Percentiles rank a stretch among this genome's conserved stretches.
Conservation (phyloP, 495 filamentous ascomycete species). For the Geoglossum glabrum region DNA sequence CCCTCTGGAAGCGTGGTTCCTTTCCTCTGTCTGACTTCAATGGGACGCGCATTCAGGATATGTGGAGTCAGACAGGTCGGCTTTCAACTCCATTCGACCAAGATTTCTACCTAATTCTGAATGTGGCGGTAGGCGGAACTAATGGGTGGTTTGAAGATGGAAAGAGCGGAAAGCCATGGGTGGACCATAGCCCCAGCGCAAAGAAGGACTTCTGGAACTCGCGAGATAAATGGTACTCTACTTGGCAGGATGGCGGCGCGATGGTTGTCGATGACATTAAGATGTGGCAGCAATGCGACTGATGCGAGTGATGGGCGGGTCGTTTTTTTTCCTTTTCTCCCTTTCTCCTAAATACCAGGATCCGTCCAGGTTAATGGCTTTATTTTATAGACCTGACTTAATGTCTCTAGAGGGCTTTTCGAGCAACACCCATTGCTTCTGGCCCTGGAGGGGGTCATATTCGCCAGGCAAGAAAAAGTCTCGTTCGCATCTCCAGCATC, state of each 20-base stretch:
- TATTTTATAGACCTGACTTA: not conserved
- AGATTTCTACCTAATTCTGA: slow-evolving; percentile 62
- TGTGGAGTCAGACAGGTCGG: slow-evolving; percentile 44
- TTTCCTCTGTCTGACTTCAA: slow-evolving; percentile 51
- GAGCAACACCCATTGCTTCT: not conserved
- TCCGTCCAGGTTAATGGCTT: not conserved
- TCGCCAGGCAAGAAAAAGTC: no score
- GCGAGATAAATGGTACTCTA: slow-evolving; percentile 46
- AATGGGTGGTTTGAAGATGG: slow-evolving; percentile 74
- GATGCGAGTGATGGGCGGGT: not conserved
- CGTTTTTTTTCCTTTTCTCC: not conserved
- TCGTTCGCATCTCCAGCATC: no score
- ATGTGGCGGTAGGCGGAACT: slow-evolving; percentile 62
- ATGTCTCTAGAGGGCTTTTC: not conserved
- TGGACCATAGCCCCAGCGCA: slow-evolving; percentile 42
- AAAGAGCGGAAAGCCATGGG: slow-evolving; percentile 54
- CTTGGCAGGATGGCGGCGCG: slow-evolving; percentile 43
- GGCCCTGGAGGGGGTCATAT: not conserved
- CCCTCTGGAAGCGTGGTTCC: slow-evolving; percentile 51
- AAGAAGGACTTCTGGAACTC: slow-evolving; percentile 56
- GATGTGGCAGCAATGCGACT: slow-evolving; percentile 48
- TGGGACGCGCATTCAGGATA: slow-evolving; percentile 43
- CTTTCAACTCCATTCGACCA: slow-evolving; percentile 60
- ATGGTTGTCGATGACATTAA: slow-evolving; percentile 55
- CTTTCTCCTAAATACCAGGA: not conserved